phyloP scores from a whole-genome alignment of 306 rosid species.

The Dryas octopetala region DNA sequence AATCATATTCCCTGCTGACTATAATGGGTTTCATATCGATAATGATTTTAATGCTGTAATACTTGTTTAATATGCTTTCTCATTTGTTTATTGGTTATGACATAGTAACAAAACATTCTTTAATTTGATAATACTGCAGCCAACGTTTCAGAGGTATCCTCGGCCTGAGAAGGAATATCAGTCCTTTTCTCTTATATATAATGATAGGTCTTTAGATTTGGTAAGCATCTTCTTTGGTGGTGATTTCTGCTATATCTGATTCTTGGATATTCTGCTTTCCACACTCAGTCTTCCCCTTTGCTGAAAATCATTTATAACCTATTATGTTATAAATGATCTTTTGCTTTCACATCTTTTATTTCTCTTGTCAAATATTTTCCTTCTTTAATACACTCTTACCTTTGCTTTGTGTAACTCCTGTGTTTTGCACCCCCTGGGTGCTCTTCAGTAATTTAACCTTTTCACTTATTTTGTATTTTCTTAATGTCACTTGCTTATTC shows the following conservation, averaged over 20 bases:
- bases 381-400: background rate
- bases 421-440: background rate
- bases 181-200: slow-evolving; percentile 77
- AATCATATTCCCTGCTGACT: background rate
- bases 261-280: background rate
- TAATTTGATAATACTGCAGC: slow-evolving; percentile 37
- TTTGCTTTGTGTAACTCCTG: background rate
- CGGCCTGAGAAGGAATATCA: slow-evolving; percentile 85
- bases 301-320: background rate
- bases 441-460: background rate
- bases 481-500: slow-evolving; percentile 20
- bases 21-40: background rate
- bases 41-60: background rate
- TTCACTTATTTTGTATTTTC: slow-evolving; percentile 8
- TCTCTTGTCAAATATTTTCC: background rate
- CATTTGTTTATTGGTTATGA: background rate
- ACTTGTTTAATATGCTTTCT: background rate
- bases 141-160: slow-evolving; percentile 79
- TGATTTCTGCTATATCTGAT: slow-evolving; percentile 12
- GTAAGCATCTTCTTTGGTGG: slow-evolving; percentile 35
- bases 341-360: background rate
- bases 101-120: background rate
- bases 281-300: background rate
- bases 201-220: slow-evolving; percentile 72
- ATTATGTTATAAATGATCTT: background rate